phyloP scores from a whole-genome alignment of 768 basidiomycete genomes.

The Leccinum disarticulatum region DNA sequence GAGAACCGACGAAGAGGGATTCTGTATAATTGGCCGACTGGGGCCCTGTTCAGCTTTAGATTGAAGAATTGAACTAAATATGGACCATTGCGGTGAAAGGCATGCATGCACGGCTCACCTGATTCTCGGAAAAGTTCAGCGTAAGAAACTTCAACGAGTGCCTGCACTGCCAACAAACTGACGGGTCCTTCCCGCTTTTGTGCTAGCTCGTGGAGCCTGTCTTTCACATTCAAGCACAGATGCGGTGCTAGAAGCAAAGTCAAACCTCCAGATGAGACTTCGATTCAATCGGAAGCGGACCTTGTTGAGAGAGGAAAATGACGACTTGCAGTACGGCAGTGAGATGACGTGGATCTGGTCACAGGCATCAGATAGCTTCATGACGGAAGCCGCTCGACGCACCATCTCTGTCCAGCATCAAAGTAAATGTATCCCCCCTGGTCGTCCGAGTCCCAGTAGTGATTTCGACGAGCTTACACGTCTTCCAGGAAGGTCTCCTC shows the following conservation, averaged over 20 bases:
- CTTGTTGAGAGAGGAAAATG: conserved; percentile 9
- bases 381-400: no score
- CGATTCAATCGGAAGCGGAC: neutral
- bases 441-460: neutral
- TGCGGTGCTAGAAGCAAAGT: conserved; percentile 1
- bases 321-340: conserved; percentile 17
- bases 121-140: conserved; percentile 9
- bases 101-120: conserved; percentile 3
- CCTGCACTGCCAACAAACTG: conserved; percentile 22
- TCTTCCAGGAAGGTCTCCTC: conserved; percentile 1
- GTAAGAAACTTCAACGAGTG: conserved; percentile 15
- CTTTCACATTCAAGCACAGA: conserved; percentile 7
- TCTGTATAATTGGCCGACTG: neutral
- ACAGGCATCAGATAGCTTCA: neutral
- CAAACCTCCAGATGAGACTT: neutral
- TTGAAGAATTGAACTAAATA: neutral
- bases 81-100: neutral
- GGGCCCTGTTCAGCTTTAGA: neutral
- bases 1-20: conserved; percentile 34
- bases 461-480: conserved; percentile 4
- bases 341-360: conserved; percentile 10
- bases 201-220: conserved; percentile 15
- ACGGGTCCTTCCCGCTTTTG: conserved; percentile 8
- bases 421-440: conserved; percentile 5
- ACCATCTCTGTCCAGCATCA: conserved; percentile 13